A percentile compares a stretch with the other conserved stretches of the same genome.
Conservation (phyloP, 2,329 filamentous ascomycete species). For the Plenodomus biglobosus region DNA sequence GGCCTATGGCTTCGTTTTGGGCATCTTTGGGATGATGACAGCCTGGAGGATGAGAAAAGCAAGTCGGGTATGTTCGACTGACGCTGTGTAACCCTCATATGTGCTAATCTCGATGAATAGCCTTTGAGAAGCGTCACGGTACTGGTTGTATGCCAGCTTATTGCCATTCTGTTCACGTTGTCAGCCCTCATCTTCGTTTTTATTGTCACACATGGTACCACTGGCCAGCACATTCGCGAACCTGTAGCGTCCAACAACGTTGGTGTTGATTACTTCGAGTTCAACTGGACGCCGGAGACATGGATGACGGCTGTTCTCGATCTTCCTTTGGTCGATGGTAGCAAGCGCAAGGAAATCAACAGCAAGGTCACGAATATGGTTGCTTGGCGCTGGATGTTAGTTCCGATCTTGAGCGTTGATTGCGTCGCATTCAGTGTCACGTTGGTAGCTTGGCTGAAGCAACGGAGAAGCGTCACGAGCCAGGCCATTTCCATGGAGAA, state of each 20-base stretch:
- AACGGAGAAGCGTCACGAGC: slow-evolving; percentile 18
- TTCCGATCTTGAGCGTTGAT: slow-evolving; percentile 33
- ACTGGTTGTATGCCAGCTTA: slow-evolving; percentile 39
- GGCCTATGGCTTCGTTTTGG: slow-evolving; percentile 38
- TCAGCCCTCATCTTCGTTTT: slow-evolving; percentile 36
- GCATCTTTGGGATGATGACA: slow-evolving; percentile 32
- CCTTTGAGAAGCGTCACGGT: slow-evolving; percentile 35
- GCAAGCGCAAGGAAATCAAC: slow-evolving; percentile 20
- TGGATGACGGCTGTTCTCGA: slow-evolving; percentile 38
- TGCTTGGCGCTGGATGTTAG: slow-evolving; percentile 39
- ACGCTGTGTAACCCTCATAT: background rate
- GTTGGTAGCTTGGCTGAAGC: slow-evolving; percentile 19
- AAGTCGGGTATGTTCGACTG: slow-evolving; percentile 5
- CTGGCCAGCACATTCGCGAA: slow-evolving; percentile 24
- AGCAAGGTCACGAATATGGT: slow-evolving; percentile 29
- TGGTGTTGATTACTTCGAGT: slow-evolving; percentile 22
- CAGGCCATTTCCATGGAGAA: slow-evolving; percentile 17
- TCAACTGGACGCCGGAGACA: slow-evolving; percentile 38
- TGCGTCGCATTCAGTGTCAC: slow-evolving; percentile 21
- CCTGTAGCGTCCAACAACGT: slow-evolving; percentile 23
- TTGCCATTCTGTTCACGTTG: slow-evolving; percentile 34
- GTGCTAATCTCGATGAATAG: slow-evolving; percentile 12
- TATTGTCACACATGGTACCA: slow-evolving; percentile 33
- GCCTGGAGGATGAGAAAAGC: slow-evolving; percentile 27
- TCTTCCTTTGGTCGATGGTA: slow-evolving; percentile 25